Base-by-base conservation (phyloP, 495 filamentous ascomycete genomes). In the Podospora tetraspora region DNA sequence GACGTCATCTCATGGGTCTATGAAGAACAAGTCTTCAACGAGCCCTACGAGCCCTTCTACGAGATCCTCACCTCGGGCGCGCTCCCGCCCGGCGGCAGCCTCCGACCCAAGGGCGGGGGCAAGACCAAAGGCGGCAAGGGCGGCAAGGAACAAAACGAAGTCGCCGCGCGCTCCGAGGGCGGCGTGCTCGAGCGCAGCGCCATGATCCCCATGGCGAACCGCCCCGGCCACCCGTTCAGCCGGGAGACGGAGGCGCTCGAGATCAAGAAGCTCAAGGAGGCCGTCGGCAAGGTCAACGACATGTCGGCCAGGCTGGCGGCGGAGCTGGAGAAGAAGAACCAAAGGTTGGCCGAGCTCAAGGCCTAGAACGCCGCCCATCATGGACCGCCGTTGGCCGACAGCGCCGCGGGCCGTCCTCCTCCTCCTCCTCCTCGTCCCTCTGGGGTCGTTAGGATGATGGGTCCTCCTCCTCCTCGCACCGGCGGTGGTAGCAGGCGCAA, bases 1-100 rank as follows among this genome's bases (percentile, higher is more conserved):
- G 82, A 88, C 57, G 88, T 98, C 22, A 77, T 87, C 16, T 86
- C 88, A 62, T 92, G 93, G 82, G 84, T 85, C 30, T 92, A 96
- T 73, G 95, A 99, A 77, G 92, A 96, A 75, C 87, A 97, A 57
- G 84, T 97, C 34, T 99, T 99, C 83, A 97, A 96, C 78, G 95
- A 98, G 82, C 95, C 95, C 0, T 91, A 92, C 69, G 93, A 96
- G 74, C 86, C 89, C 43, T 95, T 97, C 76, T 94, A 91, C 76
- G 91, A 95, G 27, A 76, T 92, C 11, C 81, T 97, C 61, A 94
- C 90, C 1, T 87, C 87, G 1, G 89, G 90, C 25, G 79, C 84
- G 22, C 68, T 78, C 29, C 79, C 79, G 52, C 57, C 69, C 78
- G 43, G 65, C 73, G n/a, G 63, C 69, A 19, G 9, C 7, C 62